Evolutionary conservation across 78 protist genomes (phyloP).

Genomic region (Dictyostelium capitatum): DNA sequence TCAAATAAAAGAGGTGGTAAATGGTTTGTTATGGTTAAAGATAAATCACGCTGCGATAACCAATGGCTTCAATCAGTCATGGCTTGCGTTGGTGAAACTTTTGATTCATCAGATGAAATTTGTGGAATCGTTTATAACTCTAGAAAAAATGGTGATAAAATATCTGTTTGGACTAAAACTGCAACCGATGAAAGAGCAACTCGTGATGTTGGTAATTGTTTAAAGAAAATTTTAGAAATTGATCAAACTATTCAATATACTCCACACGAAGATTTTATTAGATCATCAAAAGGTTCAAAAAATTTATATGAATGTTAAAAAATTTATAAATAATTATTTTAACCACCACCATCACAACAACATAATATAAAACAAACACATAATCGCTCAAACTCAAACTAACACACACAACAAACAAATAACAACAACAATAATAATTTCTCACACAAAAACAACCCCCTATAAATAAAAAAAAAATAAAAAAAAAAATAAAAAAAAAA

Average conservation of each 20-base stretch:
- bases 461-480: neutral
- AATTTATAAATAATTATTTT: neutral
- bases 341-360: too few relatives aligned
- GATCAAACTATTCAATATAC: constrained; percentile 15
- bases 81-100: constrained; percentile 83
- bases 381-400: neutral
- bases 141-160: constrained; percentile 72
- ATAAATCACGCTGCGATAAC: constrained; percentile 33
- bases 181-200: constrained; percentile 61
- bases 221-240: constrained; percentile 36
- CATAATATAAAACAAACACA: neutral
- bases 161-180: constrained; percentile 77
- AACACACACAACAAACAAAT: neutral
- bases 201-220: constrained; percentile 58
- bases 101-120: constrained; percentile 76
- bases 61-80: constrained; percentile 76
- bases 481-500: constrained; percentile 4
- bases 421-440: neutral
- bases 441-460: neutral
- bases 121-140: constrained; percentile 77
- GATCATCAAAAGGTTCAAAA: constrained; percentile 24
- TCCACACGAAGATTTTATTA: constrained; percentile 45
- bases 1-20: constrained; percentile 76
- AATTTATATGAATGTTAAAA: constrained; percentile 35
- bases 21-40: constrained; percentile 59